Base-by-base conservation (phyloP, 1,284 basidiomycete genomes). In the Thelephora terrestris region DNA sequence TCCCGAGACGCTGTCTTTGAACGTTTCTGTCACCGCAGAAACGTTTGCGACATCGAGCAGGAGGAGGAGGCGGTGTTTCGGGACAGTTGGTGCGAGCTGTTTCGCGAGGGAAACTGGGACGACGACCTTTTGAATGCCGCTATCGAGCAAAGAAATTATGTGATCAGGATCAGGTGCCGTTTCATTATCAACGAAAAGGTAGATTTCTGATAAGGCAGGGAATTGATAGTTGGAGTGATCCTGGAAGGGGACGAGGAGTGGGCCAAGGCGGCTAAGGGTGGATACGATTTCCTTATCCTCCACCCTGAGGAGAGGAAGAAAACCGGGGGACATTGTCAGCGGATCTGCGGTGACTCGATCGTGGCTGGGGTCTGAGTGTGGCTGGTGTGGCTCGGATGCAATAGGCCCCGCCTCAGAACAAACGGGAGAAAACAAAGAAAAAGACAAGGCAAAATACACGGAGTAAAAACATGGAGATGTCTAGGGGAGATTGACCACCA, bases 61-160 rank as follows among this genome's bases (percentile, higher is more conserved):
- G 39, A 93, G 73, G 43, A 90, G 65, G 43, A 95, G 67, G 27
- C 91, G 76, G 25, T 86, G 76, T 2, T 78, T 64, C 4, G 89
- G 84, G n/a, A 94, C 65, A 34, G 70, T 53, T n/a, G 75, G 79
- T 46, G 84, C 75, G 45, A 88, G 71, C 44, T 79, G 77, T 55
- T 81, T 79, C 5, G 84, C 79, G 55, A 78, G 75, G 1, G 75
- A 61, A 29, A 82, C 71, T 7, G 86, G 75, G 1, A 91, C 69
- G 32, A 93, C 79, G 57, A 91, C 71, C 60, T 89, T 91, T 57
- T 82, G 75, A 2, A 81, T 79, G 23, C 92, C 90, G 23, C 70
- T 65, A 64, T 95, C 87, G 32, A 95, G 75, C 67, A 75, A 74
- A 20, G 75, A 65, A 50, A 84, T 70, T 52, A 89, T 70, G 42